These are phyloP conservation scores for Alternaria gansuensis DNA, from an alignment of 2,329 filamentous ascomycete genomes.

Conservation along the genomic window DNA sequence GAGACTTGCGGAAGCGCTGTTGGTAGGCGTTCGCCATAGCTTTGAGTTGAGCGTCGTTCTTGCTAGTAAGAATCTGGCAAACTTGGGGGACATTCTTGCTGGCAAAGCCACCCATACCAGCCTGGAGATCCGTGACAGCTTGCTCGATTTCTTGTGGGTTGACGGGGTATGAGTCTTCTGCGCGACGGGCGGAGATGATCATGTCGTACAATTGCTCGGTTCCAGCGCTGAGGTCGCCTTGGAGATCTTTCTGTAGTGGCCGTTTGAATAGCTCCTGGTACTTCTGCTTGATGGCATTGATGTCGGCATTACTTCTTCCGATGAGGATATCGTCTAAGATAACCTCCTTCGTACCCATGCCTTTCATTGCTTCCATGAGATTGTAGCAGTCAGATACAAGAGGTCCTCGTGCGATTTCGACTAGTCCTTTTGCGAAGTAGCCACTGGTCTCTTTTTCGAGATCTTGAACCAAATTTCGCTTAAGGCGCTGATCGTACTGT, in stretches of 20 bases:
- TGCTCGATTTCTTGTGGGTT: conserved; percentile 76
- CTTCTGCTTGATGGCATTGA: conserved; percentile 82
- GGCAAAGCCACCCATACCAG: conserved; percentile 69
- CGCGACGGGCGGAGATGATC: conserved; percentile 75
- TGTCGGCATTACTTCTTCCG: conserved; percentile 83
- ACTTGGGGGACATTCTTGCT: conserved; percentile 80
- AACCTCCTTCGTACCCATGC: conserved; percentile 84
- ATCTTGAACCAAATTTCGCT: conserved; percentile 74
- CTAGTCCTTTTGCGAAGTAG: conserved; percentile 76
- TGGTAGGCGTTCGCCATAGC: conserved; percentile 81
- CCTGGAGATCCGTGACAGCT: conserved; percentile 79
- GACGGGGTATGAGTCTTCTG: conserved; percentile 80
- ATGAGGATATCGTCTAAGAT: conserved; percentile 88
- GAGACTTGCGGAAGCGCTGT: conserved; percentile 72
- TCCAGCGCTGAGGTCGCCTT: conserved; percentile 82
- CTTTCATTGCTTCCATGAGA: conserved; percentile 75
- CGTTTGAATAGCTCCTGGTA: conserved; percentile 75
- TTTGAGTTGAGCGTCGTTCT: conserved; percentile 83
- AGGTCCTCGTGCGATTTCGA: conserved; percentile 80
- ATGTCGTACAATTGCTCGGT: conserved; percentile 87
- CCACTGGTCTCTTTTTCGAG: conserved; percentile 78
- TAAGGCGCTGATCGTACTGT: conserved; percentile 69
- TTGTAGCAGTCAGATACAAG: conserved; percentile 77
- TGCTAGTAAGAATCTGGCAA: conserved; percentile 77
- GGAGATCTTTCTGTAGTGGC: conserved; percentile 75